Percentiles rank a stretch among this genome's conserved stretches.
phyloP scores from a whole-genome alignment of 257 asterid species.

The Dorcoceras hygrometricum region DNA sequence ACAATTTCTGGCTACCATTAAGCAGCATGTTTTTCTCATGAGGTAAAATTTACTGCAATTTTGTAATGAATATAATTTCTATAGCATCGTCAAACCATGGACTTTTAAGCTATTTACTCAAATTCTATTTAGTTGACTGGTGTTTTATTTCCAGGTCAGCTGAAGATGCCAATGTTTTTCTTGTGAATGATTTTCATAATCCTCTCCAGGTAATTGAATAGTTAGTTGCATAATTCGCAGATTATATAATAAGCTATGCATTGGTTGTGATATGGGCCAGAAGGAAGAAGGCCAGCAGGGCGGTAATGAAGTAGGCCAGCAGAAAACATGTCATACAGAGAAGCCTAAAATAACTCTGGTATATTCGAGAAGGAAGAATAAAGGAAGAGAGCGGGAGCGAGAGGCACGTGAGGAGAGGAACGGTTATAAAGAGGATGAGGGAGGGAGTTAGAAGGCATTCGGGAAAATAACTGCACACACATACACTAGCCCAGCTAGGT shows the following conservation, averaged over 20 bases:
- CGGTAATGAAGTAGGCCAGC: too few relatives aligned
- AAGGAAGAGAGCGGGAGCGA: too few relatives aligned
- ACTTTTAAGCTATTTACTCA: background rate
- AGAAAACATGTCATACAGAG: too few relatives aligned
- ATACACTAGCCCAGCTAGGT: too few relatives aligned
- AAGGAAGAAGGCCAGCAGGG: too few relatives aligned
- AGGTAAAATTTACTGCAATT: conserved; percentile 59
- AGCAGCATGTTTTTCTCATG: conserved; percentile 74
- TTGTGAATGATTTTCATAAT: conserved; percentile 88
- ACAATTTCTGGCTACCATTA: conserved; percentile 85
- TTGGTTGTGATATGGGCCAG: too few relatives aligned
- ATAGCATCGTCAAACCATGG: background rate
- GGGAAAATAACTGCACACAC: too few relatives aligned
- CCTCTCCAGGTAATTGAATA: conserved; percentile 79
- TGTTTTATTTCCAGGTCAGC: conserved; percentile 67
- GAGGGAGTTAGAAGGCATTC: too few relatives aligned
- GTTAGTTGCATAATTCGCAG: conserved; percentile 22
- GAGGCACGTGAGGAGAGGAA: too few relatives aligned
- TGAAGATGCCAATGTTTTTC: conserved; percentile 91
- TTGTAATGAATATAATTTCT: background rate
- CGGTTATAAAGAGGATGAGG: too few relatives aligned
- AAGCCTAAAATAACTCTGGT: too few relatives aligned
- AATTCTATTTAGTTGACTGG: conserved; percentile 17
- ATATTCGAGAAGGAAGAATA: too few relatives aligned
- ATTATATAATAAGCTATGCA: background rate